Base-by-base conservation (phyloP, 108 stramenopile genomes). In the Hondaea fermentalgiana region DNA sequence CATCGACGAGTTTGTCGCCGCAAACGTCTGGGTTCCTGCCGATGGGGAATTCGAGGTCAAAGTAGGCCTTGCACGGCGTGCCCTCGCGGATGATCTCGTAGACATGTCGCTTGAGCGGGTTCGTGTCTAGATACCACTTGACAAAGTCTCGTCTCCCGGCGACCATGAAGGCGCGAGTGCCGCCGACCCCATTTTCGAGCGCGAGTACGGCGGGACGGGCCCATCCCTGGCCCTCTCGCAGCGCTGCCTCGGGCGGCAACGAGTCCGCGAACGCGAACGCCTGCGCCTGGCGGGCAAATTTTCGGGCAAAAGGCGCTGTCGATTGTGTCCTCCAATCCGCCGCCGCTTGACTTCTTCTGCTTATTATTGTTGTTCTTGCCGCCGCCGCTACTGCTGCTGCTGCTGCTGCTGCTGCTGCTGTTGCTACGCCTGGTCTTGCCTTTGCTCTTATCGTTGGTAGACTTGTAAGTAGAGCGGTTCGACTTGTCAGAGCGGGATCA, bases 81-180 rank as follows among this genome's bases (percentile, higher is more conserved):
- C 59, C 93, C 42, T 94, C 93, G 14, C 93, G 87, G 19, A 94
- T 93, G 44, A 94, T 90, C 59, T 94, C 94, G 87, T 94, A 94
- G 5, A 92, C 88, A 42, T 94, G 94, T 5, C 90, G 92, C 14
- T 90, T 8, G 14, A 19, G 44, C 47, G 87, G 87, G 43, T n/a
- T 5, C 87, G 47, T 10, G 21, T 5, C 29, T 5, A 69, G 87
- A 83, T 83, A 83, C 45, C 76, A 53, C 49, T 53, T 17, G 23
- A 83, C 43, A 83, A 83, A 83, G 25, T 53, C 51, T 55, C 49
- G n/a, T 2, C 51, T 47, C 17, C 76, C 76, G 49, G 49, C 45
- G 6, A 83, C 76, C 6, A 83, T 6, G 28, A 83, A 83, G 25
- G 49, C 28, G n/a, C 76, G 45, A 6, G n/a, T 47, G 45, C 76